Conservation (phyloP, 306 rosid species). For the Vicia sativa region DNA sequence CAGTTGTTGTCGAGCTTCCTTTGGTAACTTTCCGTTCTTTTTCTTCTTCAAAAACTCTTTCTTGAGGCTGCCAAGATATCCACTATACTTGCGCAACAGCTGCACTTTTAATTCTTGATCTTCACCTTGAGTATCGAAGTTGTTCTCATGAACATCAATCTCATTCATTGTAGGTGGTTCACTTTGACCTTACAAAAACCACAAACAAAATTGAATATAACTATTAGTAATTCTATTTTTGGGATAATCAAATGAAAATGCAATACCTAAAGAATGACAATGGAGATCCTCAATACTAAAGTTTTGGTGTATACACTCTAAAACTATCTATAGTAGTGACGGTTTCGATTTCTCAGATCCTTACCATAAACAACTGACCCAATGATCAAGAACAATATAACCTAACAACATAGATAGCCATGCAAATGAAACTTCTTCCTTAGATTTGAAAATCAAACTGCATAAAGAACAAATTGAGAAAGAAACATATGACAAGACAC, state of each 20-base stretch:
- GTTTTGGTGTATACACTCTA: too few species aligned
- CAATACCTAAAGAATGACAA: conserved; percentile 9
- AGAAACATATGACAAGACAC: conserved; percentile 3
- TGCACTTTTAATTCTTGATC: conserved; percentile 82
- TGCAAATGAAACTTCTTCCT: not conserved
- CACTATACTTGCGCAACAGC: conserved; percentile 86
- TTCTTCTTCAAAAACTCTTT: conserved; percentile 96
- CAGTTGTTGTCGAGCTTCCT: conserved; percentile 90
- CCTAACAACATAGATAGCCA: not conserved
- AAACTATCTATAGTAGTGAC: too few species aligned
- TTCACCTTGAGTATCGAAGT: conserved; percentile 74
- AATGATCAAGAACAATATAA: not conserved
- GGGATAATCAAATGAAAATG: not conserved
- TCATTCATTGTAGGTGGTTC: conserved; percentile 71
- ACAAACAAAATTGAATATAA: conserved; percentile 21
- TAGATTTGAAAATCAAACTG: conserved; percentile 10
- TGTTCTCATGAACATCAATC: conserved; percentile 55
- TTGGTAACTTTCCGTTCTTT: conserved; percentile 94
- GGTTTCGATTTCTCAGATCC: not conserved
- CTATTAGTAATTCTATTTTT: not conserved
- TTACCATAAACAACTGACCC: not conserved
- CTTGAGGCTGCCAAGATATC: conserved; percentile 86
- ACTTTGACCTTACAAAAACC: conserved; percentile 53
- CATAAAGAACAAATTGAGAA: not conserved
- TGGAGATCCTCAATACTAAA: too few species aligned